Percentiles rank a stretch among this genome's conserved stretches.
Evolutionary conservation across 2,329 filamentous ascomycete species (phyloP).

Genomic region (Epichloe aotearoae): DNA sequence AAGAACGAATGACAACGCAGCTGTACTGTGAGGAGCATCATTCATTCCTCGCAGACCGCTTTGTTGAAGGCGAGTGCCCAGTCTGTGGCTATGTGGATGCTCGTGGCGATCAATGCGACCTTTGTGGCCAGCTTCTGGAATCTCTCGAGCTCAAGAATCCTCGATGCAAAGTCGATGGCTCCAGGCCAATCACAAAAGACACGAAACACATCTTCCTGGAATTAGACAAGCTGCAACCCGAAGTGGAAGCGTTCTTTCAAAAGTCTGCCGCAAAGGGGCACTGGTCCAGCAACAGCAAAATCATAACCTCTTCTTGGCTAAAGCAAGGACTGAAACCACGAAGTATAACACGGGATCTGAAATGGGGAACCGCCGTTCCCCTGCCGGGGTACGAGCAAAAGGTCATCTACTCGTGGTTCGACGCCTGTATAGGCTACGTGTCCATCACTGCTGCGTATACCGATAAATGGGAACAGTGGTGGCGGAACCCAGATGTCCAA

Average conservation of each 20-base stretch:
- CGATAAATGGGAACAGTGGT: constrained; percentile 70
- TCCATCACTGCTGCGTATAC: constrained; percentile 80
- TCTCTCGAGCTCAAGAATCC: constrained; percentile 60
- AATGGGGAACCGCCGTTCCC: constrained; percentile 53
- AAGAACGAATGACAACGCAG: constrained; percentile 67
- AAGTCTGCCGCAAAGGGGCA: constrained; percentile 54
- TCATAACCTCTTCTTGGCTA: constrained; percentile 61
- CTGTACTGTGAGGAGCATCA: constrained; percentile 66
- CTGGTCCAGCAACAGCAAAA: constrained; percentile 57
- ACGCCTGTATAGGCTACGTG: constrained; percentile 74
- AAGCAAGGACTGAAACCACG: constrained; percentile 64
- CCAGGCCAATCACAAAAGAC: constrained; percentile 54
- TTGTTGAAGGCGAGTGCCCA: constrained; percentile 59
- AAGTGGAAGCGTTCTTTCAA: constrained; percentile 59
- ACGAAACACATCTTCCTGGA: constrained; percentile 79
- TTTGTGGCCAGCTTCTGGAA: constrained; percentile 53
- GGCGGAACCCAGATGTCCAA: constrained; percentile 68
- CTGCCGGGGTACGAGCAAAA: constrained; percentile 34
- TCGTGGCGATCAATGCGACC: constrained; percentile 53
- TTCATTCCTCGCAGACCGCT: constrained; percentile 61
- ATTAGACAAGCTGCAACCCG: constrained; percentile 61
- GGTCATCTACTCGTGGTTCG: constrained; percentile 78
- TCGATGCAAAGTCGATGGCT: constrained; percentile 70
- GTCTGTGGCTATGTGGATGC: constrained; percentile 53
- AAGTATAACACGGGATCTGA: constrained; percentile 73